These are phyloP conservation scores for Penicillium sp. DNA, from an alignment of 2,329 filamentous ascomycete species.

Conservation along the genomic window DNA sequence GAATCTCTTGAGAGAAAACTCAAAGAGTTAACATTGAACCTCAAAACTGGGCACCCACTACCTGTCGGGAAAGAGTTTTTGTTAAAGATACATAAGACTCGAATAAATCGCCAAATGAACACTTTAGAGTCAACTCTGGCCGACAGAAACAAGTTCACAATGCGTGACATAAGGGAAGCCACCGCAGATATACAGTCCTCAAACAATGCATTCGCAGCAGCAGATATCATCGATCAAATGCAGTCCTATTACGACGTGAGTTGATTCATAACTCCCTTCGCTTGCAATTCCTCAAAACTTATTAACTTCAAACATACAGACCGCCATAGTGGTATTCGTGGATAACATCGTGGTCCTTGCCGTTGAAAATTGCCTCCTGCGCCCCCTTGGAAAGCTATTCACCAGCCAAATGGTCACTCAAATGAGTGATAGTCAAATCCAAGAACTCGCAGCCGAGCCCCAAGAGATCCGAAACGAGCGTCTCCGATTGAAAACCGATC, in stretches of 20 bases:
- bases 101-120: slow-evolving; percentile 12
- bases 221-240: slow-evolving; percentile 48
- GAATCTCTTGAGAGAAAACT: slow-evolving; percentile 25
- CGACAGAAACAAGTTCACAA: neutral
- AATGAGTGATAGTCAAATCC: slow-evolving; percentile 38
- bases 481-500: neutral
- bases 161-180: neutral
- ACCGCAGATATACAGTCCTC: neutral
- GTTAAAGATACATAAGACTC: slow-evolving; percentile 7
- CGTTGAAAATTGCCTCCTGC: slow-evolving; percentile 54
- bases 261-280: neutral
- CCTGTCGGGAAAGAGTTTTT: slow-evolving; percentile 23
- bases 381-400: slow-evolving; percentile 47
- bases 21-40: slow-evolving; percentile 25
- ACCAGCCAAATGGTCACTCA: slow-evolving; percentile 41
- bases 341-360: slow-evolving; percentile 57
- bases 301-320: slow-evolving; percentile 15
- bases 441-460: slow-evolving; percentile 45
- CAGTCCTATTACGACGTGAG: slow-evolving; percentile 29
- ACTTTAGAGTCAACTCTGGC: slow-evolving; percentile 6
- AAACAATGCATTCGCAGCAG: slow-evolving; percentile 39
- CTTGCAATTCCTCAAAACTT: neutral
- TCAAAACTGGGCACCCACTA: slow-evolving; percentile 29
- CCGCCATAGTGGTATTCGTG: slow-evolving; percentile 49
- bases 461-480: slow-evolving; percentile 17